Evolutionary conservation across 106 monocot species (phyloP).

Genomic region (Apostasia ramifera): DNA sequence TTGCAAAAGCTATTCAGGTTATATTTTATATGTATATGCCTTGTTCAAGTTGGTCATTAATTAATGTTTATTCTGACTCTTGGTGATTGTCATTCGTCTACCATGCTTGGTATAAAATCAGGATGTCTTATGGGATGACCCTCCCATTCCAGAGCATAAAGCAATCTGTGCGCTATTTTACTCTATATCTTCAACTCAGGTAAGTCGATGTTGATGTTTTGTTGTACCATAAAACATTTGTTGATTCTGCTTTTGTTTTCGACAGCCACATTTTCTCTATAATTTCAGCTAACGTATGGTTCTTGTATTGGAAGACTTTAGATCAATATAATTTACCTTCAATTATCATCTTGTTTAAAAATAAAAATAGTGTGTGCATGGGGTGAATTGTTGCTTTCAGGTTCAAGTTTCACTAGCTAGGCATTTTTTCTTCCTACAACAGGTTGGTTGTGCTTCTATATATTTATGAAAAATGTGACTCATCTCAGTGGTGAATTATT

Average conservation of each 20-base stretch:
- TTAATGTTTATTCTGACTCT: neutral
- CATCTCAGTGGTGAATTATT: no score
- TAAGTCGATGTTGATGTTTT: constrained; percentile 1
- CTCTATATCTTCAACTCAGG: constrained; percentile 87
- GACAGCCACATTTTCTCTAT: neutral
- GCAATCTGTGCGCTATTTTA: constrained; percentile 82
- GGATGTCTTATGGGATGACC: constrained; percentile 89
- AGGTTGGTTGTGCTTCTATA: no score
- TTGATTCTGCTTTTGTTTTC: neutral
- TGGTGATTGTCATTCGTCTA: neutral
- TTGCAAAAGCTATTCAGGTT: constrained; percentile 74
- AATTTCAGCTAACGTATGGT: no score
- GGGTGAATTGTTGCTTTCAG: no score
- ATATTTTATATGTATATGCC: neutral
- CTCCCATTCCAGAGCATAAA: constrained; percentile 58
- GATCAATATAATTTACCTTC: no score
- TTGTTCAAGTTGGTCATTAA: neutral
- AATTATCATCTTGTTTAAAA: no score
- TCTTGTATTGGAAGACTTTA: no score
- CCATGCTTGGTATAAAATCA: constrained; percentile 14
- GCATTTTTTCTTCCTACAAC: no score
- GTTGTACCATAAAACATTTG: neutral
- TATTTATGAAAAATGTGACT: no score
- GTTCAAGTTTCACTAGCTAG: no score
- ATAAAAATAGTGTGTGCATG: no score